Evolutionary conservation across 345 rosid genomes (phyloP).

Genomic region (Aquilaria malaccensis): DNA sequence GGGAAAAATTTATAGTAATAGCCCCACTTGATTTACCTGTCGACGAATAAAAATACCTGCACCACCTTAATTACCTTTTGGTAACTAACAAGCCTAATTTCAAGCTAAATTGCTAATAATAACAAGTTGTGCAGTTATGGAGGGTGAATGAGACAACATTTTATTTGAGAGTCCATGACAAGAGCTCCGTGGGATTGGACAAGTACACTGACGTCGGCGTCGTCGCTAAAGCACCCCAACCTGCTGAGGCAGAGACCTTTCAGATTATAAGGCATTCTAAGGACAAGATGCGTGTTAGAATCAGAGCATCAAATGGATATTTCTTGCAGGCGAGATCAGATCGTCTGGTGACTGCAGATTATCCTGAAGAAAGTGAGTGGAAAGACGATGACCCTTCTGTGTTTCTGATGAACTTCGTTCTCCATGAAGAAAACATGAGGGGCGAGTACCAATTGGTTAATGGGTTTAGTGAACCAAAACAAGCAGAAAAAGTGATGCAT

Average conservation of each 20-base stretch:
- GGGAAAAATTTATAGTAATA: too few relatives aligned
- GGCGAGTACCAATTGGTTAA: slow-evolving; percentile 61
- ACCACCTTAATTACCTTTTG: neutral
- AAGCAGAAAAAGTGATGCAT: slow-evolving; percentile 39
- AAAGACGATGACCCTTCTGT: slow-evolving; percentile 41
- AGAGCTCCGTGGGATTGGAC: slow-evolving; percentile 40
- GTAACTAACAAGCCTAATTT: too few relatives aligned
- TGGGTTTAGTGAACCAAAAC: slow-evolving; percentile 34
- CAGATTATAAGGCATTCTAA: slow-evolving; percentile 31
- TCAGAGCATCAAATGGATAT: slow-evolving; percentile 44
- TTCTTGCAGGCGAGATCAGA: slow-evolving; percentile 39
- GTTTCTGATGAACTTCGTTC: slow-evolving; percentile 21
- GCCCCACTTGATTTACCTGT: too few relatives aligned
- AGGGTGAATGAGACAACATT: slow-evolving; percentile 33
- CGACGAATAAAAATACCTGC: too few relatives aligned
- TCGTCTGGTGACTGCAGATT: slow-evolving; percentile 42
- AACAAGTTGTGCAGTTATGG: slow-evolving; percentile 29
- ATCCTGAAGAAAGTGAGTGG: slow-evolving; percentile 27
- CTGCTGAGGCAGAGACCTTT: slow-evolving; percentile 28
- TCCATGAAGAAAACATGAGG: neutral
- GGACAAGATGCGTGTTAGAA: slow-evolving; percentile 28
- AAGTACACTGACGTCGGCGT: slow-evolving; percentile 17
- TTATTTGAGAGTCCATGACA: slow-evolving; percentile 39
- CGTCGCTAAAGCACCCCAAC: slow-evolving; percentile 26
- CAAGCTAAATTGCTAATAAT: too few relatives aligned